Conservation (phyloP, 2,329 filamentous ascomycete species). For the Lasiodiplodia citricola region DNA sequence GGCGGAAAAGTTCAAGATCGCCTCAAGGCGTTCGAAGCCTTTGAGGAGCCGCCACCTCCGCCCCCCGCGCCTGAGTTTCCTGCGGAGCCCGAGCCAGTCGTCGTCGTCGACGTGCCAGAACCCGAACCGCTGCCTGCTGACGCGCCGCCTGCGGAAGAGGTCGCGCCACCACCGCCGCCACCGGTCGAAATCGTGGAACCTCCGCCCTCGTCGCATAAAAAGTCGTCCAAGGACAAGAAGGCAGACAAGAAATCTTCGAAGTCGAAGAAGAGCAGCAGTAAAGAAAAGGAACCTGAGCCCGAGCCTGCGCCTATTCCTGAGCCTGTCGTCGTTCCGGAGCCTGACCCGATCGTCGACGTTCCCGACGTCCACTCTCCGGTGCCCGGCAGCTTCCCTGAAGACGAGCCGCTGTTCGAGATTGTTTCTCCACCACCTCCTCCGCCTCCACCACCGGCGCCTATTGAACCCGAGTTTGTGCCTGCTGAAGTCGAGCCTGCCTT, state of each 20-base stretch:
- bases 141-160: not conserved
- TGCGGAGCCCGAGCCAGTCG: conserved; percentile 33
- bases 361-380: conserved; percentile 45
- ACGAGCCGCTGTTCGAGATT: conserved; percentile 31
- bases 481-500: not conserved
- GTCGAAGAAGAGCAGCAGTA: conserved; percentile 19
- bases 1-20: conserved; percentile 25
- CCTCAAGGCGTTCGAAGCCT: conserved; percentile 25
- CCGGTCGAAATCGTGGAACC: conserved; percentile 15
- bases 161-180: conserved; percentile 18
- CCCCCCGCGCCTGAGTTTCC: conserved; percentile 35
- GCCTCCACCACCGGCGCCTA: conserved; percentile 26
- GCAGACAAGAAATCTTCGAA: conserved; percentile 28
- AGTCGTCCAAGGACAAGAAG: conserved; percentile 29
- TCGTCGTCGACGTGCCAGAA: conserved; percentile 4
- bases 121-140: conserved; percentile 22
- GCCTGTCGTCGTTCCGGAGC: conserved; percentile 7
- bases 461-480: conserved; percentile 22
- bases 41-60: conserved; percentile 18
- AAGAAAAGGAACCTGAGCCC: conserved; percentile 21
- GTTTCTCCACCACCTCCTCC: conserved; percentile 26
- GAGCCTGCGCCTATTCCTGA: not conserved
- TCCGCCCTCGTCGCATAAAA: conserved; percentile 7
- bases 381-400: conserved; percentile 56
- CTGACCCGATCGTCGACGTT: conserved; percentile 27